phyloP scores from a whole-genome alignment of 257 asterid genomes.

The Fraxinus cuspidata region DNA sequence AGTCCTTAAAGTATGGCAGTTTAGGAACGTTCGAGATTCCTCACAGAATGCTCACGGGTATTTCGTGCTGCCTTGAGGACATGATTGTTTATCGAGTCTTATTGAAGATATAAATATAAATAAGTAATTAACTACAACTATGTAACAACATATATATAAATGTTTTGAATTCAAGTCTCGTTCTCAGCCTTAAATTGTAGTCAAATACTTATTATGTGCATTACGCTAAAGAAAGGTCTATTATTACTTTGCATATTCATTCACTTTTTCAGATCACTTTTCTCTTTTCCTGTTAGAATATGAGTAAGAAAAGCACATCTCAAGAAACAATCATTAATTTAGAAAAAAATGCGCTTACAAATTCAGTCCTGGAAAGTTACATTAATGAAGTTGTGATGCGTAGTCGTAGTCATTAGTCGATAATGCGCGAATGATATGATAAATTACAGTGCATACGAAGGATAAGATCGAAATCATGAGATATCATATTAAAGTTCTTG shows the following conservation, averaged over 20 bases:
- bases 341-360: no score
- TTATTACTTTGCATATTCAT: background rate
- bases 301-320: background rate
- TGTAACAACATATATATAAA: background rate
- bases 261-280: background rate
- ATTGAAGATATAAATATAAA: background rate
- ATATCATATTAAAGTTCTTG: background rate
- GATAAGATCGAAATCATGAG: background rate
- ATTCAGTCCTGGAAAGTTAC: no score
- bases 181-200: no score
- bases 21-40: constrained; percentile 29
- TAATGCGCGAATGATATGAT: background rate
- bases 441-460: background rate
- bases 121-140: background rate
- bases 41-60: no score
- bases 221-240: background rate
- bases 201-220: background rate
- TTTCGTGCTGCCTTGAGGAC: constrained; percentile 1
- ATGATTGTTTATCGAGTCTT: background rate
- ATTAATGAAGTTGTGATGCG: background rate
- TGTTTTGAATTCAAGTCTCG: background rate
- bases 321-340: background rate
- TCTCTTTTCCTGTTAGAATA: background rate
- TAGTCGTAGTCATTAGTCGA: background rate
- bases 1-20: constrained; percentile 77